phyloP scores from a whole-genome alignment of 257 asterid genomes.

The Solanum ossicruentum region DNA sequence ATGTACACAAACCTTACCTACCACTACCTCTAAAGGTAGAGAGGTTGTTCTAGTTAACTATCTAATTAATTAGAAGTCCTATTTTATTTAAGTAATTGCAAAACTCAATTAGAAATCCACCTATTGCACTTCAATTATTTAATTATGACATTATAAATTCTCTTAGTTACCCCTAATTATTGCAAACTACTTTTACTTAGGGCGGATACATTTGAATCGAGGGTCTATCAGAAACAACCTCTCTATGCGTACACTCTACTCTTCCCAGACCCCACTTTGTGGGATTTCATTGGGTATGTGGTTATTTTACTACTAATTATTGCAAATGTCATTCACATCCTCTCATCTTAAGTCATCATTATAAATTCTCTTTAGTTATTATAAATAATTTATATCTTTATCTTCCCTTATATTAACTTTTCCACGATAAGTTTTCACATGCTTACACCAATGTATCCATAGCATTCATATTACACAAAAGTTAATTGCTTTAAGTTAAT shows the following conservation, averaged over 20 bases:
- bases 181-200: background rate
- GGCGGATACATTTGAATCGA: too few species aligned
- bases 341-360: background rate
- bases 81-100: background rate
- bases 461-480: background rate
- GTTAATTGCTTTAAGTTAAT: background rate
- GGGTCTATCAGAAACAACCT: too few species aligned
- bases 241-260: too few species aligned
- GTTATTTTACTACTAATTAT: background rate
- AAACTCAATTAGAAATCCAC: background rate
- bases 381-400: background rate
- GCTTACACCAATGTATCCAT: background rate
- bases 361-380: background rate
- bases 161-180: background rate
- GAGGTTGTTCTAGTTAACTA: background rate
- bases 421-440: background rate
- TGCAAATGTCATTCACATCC: background rate
- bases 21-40: background rate
- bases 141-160: background rate
- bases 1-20: background rate
- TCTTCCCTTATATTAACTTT: background rate
- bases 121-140: background rate
- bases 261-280: too few species aligned
- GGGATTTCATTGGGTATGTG: too few species aligned
- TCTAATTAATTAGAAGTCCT: background rate